Base-by-base conservation (phyloP, 257 asterid species). In the Lycium ferocissimum region DNA sequence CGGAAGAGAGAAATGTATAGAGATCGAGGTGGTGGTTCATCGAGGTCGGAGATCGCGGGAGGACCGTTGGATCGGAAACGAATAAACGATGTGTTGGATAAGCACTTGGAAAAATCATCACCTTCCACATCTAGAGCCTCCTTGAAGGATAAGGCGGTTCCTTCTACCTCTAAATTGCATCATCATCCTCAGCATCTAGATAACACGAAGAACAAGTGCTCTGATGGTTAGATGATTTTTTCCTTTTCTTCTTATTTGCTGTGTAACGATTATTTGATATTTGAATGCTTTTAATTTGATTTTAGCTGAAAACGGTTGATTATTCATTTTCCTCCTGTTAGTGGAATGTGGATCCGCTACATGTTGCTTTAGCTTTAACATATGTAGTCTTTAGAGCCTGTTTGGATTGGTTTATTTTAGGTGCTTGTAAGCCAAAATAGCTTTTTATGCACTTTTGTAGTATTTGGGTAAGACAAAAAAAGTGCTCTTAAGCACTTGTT, bases 11-110 rank as follows among this genome's bases (percentile, higher is more conserved):
- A 83, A 78, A 94, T 94, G 98, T 92, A 95, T 79, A 92, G 93
- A 83, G 95, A 92, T 91, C 98, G 99, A 78, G 95, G 70, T 54
- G 93, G 91, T 53, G 93, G 89, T 72, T 87, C 95, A 38, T 92
- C 98, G 59, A 96, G 93, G 90, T 76, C 90, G 71, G 92, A 90
- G 89, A 83, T 88, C 84, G 95, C 89, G 26, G 95, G 98, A 13
- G 99, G 94, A 59, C 79, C 92, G 85, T 89, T 96, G 91, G 98
- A 96, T 94, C 98, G 99, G 95, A 96, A 96, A 89, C 91, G 98
- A 83, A 94, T 96, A 82, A 96, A 95, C 91, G 99, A 96, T 85
- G 95, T 93, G 66, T 89, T 96, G 91, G 98, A 95, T 91, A 95
- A 94, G 84, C 97, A 96, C 81, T 88, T 96, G 91, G 98, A 96